phyloP scores from a whole-genome alignment of 2,329 filamentous ascomycete species.

The Biscogniauxia sp. region DNA sequence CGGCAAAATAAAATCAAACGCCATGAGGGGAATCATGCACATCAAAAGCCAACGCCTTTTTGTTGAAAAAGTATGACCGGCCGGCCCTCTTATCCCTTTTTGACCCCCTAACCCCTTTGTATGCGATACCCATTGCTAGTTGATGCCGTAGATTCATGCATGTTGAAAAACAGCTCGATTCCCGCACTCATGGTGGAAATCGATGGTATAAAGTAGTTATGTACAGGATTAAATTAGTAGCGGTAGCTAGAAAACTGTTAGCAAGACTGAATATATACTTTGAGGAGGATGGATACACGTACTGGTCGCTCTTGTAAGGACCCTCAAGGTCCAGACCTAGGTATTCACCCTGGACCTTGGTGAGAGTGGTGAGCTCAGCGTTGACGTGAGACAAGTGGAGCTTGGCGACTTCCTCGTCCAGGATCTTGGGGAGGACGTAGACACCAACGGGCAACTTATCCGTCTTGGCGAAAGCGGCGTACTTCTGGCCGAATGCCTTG shows the following conservation, averaged over 20 bases:
- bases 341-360: conserved; percentile 87
- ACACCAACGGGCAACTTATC: conserved; percentile 90
- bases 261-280: conserved; percentile 14
- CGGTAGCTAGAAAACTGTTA: conserved; percentile 52
- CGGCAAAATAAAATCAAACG: conserved; percentile 30
- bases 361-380: conserved; percentile 87
- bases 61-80: conserved; percentile 37
- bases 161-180: conserved; percentile 29
- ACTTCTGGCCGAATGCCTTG: conserved; percentile 84
- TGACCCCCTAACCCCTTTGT: conserved; percentile 25
- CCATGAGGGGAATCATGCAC: conserved; percentile 39
- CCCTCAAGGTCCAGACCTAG: conserved; percentile 81
- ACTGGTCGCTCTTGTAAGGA: conserved; percentile 95
- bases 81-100: conserved; percentile 31
- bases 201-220: conserved; percentile 17
- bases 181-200: conserved; percentile 9
- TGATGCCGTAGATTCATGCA: conserved; percentile 35
- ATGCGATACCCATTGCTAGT: conserved; percentile 24
- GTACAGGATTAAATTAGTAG: conserved; percentile 54
- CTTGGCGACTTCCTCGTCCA: conserved; percentile 96
- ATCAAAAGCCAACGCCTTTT: conserved; percentile 38
- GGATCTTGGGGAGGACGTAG: conserved; percentile 97
- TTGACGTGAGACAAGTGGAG: conserved; percentile 93
- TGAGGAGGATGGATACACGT: conserved; percentile 38
- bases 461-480: conserved; percentile 90